Evolutionary conservation across 495 filamentous ascomycete genomes (phyloP).

Genomic region (Acidiella bohemica): DNA sequence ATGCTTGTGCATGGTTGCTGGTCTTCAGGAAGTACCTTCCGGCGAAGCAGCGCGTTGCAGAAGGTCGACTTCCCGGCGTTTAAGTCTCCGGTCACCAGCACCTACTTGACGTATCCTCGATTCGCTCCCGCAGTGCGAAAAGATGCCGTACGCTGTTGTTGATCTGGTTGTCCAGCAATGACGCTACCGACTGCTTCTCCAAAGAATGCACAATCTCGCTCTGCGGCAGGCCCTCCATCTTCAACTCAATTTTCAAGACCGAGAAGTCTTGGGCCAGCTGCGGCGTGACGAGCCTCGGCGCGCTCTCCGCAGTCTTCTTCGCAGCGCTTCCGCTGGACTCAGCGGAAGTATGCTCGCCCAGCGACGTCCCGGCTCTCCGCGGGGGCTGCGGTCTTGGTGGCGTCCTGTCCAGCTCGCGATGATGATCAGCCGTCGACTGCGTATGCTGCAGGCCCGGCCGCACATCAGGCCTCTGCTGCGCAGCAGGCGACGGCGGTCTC

Average conservation of each 20-base stretch:
- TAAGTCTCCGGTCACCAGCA: constrained; percentile 89
- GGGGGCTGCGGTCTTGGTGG: constrained; percentile 38
- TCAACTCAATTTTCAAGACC: constrained; percentile 84
- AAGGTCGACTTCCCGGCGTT: constrained; percentile 98
- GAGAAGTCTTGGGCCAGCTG: constrained; percentile 95
- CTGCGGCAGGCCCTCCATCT: constrained; percentile 72
- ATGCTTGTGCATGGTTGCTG: constrained; percentile 98
- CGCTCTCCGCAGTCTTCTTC: constrained; percentile 36
- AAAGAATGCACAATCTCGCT: constrained; percentile 91
- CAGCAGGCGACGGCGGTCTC: constrained; percentile 32
- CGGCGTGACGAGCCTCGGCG: constrained; percentile 71
- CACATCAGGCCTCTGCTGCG: constrained; percentile 18
- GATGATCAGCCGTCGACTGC: constrained; percentile 24
- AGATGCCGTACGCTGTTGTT: constrained; percentile 85
- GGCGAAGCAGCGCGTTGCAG: constrained; percentile 84
- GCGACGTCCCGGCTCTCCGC: constrained; percentile 58
- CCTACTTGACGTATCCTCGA: constrained; percentile 95
- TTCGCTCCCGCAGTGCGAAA: constrained; percentile 70
- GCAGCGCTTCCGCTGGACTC: constrained; percentile 63
- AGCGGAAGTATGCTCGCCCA: constrained; percentile 43
- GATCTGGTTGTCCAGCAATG: constrained; percentile 86
- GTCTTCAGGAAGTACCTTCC: constrained; percentile 89
- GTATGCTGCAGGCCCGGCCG: constrained; percentile 31
- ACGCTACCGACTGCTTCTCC: constrained; percentile 79
- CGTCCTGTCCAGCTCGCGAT: constrained; percentile 24